These are phyloP conservation scores for Alternaria conjuncta DNA, from an alignment of 2,329 filamentous ascomycete species.

Conservation along the genomic window DNA sequence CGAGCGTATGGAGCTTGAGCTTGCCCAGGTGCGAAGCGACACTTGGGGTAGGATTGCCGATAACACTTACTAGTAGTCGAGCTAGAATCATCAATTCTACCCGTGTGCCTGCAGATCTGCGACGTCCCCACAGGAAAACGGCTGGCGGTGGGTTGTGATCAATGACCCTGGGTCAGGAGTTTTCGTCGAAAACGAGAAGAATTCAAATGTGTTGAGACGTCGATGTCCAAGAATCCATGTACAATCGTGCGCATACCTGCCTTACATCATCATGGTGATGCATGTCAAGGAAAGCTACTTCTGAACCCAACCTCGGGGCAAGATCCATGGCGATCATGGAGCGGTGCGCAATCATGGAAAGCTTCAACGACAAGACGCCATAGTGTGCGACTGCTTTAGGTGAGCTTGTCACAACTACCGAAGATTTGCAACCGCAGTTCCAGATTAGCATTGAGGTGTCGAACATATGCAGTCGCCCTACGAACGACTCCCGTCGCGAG, in stretches of 20 bases:
- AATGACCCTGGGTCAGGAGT: not conserved
- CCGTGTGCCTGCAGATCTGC: not conserved
- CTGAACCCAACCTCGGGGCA: not conserved
- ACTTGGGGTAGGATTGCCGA: constrained; percentile 1
- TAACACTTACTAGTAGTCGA: not conserved
- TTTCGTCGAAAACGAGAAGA: not conserved
- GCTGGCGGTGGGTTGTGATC: not conserved
- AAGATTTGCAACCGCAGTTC: not conserved
- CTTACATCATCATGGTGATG: not conserved
- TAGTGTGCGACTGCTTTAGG: not conserved
- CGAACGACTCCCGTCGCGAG: not conserved
- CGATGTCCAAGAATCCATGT: not conserved
- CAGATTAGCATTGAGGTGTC: not conserved
- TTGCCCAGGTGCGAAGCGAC: not conserved
- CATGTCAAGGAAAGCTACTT: not conserved
- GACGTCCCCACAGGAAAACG: not conserved
- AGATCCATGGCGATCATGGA: not conserved
- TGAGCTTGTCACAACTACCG: not conserved
- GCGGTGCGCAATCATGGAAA: not conserved
- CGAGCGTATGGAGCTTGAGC: not conserved
- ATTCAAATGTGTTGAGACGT: not conserved
- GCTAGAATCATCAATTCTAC: not conserved
- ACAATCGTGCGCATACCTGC: not conserved
- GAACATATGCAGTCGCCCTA: not conserved
- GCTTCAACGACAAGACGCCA: not conserved